Evolutionary conservation across 768 basidiomycete genomes (phyloP), one percentile per base, ranked within the genome.

Genomic region (Naematelia encephala): DNA sequence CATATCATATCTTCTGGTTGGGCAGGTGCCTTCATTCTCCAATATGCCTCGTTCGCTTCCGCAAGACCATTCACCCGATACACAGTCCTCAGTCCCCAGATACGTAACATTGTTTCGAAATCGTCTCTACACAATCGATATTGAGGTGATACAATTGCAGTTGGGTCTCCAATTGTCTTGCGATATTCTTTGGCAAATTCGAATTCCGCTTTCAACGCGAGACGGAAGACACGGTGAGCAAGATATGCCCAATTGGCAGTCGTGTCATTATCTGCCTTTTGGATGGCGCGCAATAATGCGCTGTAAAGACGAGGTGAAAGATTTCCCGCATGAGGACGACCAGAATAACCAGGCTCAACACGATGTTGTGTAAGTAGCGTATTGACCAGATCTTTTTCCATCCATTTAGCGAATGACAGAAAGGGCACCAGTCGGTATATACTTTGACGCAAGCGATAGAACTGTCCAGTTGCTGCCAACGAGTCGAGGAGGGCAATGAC

Each of bases 161-260:
- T 39, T 39, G 34, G 34, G 16, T 39, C 34, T 8, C 16, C 34
- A 39, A 39, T 16, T 8, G 34, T 39, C 34, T 39, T 39, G 34
- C 34, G 34, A 16, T 39, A 39, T 52, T 61, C 44, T 23, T 39
- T 29, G 4, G 44, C 47, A 59, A 54, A 51, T 8, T 30, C 46
- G 21, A 51, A 42, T 34, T 74, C 70, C 0, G 64, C 63, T 16
- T 56, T 51, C 19, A 64, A 26, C 8, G 68, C 70, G 11, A 68
- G 47, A 12, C 27, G 30, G 54, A 55, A 74, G 1, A 74, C 54
- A n/a, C 67, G 43, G 44, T 68, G 64, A 13, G 64, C 67, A 2
- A 71, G 42, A 1, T 60, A 52, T 5, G 67, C 63, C 34, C 34
- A 39, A 16, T 39, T 39, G 34, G 34, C 8, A 8, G 34, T 39